Evolutionary conservation across 2,329 filamentous ascomycete species (phyloP).

Genomic region (Fusarium vanettenii): DNA sequence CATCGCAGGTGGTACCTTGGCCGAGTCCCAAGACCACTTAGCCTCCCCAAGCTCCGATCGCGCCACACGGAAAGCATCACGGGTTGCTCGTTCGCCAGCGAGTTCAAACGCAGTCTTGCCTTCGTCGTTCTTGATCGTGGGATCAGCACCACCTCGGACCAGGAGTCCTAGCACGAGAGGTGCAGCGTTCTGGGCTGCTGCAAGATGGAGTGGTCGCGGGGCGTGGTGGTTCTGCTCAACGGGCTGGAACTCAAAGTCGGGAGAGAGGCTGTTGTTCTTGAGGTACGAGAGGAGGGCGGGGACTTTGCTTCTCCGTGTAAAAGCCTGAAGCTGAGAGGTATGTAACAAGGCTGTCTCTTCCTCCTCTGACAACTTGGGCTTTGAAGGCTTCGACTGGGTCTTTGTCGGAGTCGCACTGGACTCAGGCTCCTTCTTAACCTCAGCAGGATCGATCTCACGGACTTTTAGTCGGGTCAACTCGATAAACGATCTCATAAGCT

Average conservation of each 20-base stretch:
- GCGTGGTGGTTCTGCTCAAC: constrained; percentile 80
- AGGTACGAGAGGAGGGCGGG: constrained; percentile 89
- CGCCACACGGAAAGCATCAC: constrained; percentile 92
- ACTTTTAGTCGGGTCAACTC: constrained; percentile 94
- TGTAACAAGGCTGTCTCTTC: constrained; percentile 86
- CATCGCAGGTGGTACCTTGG: constrained; percentile 78
- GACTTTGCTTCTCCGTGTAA: constrained; percentile 90
- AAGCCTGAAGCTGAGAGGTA: constrained; percentile 87
- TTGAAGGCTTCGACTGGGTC: constrained; percentile 61
- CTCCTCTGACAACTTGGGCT: constrained; percentile 79
- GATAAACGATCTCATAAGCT: constrained; percentile 93
- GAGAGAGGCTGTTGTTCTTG: constrained; percentile 75
- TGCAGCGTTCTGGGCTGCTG: constrained; percentile 82
- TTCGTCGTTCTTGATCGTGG: constrained; percentile 75
- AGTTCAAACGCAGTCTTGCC: constrained; percentile 90
- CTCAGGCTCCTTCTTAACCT: constrained; percentile 58
- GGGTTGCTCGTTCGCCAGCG: constrained; percentile 83
- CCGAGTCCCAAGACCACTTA: constrained; percentile 81
- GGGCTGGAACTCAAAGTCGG: constrained; percentile 82
- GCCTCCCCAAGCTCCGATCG: constrained; percentile 83
- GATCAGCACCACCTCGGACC: constrained; percentile 79
- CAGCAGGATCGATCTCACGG: constrained; percentile 77
- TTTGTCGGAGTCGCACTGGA: constrained; percentile 46
- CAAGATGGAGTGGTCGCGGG: constrained; percentile 85
- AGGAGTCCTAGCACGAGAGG: constrained; percentile 83